phyloP scores from a whole-genome alignment of 331 rosid species.

The Phaseolus coccineus region DNA sequence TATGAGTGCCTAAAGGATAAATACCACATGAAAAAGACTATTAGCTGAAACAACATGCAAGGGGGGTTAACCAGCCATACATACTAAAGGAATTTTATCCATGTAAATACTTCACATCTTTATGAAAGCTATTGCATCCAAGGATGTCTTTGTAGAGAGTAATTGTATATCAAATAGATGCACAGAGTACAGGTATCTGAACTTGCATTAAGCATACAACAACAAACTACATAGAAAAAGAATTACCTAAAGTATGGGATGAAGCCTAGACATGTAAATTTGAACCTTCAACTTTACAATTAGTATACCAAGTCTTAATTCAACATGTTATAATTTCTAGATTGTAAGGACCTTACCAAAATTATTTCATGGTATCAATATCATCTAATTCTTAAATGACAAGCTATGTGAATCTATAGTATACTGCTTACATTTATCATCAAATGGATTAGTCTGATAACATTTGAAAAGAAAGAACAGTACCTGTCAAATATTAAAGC shows the following conservation, averaged over 20 bases:
- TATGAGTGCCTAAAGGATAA: slow-evolving; percentile 34
- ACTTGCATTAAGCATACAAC: not conserved
- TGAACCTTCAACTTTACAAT: slow-evolving; percentile 33
- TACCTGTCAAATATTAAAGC: slow-evolving; percentile 96
- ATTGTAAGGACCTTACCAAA: slow-evolving; percentile 28
- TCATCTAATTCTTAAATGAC: slow-evolving; percentile 34
- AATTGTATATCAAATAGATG: slow-evolving; percentile 3
- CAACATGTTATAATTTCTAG: slow-evolving; percentile 19
- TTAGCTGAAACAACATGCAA: slow-evolving; percentile 20
- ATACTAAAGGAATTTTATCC: slow-evolving; percentile 32
- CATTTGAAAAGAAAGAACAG: slow-evolving; percentile 26
- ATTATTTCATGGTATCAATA: slow-evolving; percentile 25
- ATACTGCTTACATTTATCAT: slow-evolving; percentile 26
- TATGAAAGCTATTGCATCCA: slow-evolving; percentile 2
- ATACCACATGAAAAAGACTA: slow-evolving; percentile 18
- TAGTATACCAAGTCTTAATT: slow-evolving; percentile 18
- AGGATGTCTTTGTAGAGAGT: not conserved
- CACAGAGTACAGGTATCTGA: slow-evolving; percentile 26
- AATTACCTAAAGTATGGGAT: slow-evolving; percentile 18
- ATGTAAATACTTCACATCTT: not conserved
- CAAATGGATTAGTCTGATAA: slow-evolving; percentile 31
- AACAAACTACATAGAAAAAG: slow-evolving; percentile 24
- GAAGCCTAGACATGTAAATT: slow-evolving; percentile 14
- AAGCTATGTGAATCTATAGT: slow-evolving; percentile 19
- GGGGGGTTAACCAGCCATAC: slow-evolving; percentile 10